phyloP scores from a whole-genome alignment of 2,329 filamentous ascomycete species.

The Apiospora phragmitis region DNA sequence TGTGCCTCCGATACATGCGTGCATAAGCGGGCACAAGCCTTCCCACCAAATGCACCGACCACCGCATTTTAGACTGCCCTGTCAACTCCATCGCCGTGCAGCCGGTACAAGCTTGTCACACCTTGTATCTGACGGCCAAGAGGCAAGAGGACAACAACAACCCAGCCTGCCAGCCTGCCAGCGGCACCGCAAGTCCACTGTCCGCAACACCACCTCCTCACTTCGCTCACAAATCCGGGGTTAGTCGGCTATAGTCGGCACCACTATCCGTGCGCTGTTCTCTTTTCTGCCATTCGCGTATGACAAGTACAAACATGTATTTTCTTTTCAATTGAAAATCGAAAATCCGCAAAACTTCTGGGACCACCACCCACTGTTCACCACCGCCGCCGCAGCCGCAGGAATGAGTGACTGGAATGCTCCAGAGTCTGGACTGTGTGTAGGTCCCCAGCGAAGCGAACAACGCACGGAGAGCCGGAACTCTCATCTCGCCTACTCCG shows the following conservation, averaged over 20 bases:
- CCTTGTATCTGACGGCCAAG: not conserved
- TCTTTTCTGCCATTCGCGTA: not conserved
- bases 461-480: not conserved
- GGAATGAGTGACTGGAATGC: not conserved
- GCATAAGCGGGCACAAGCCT: not conserved
- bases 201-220: not conserved
- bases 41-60: not conserved
- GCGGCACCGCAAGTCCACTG: not conserved
- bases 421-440: not conserved
- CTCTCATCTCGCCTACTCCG: not conserved
- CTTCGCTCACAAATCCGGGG: not conserved
- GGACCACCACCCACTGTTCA: not conserved
- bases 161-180: no score
- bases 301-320: not conserved
- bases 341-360: not conserved
- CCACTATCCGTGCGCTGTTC: constrained; percentile 1
- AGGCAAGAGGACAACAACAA: not conserved
- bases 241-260: not conserved
- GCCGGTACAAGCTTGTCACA: not conserved
- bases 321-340: not conserved
- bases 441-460: not conserved
- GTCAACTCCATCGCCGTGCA: not conserved
- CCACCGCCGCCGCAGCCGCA: constrained; percentile 1
- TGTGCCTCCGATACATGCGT: not conserved
- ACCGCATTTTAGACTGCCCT: not conserved